Percentiles rank a stretch among this genome's conserved stretches.
These are phyloP conservation scores for Pythium apleroticum DNA, from an alignment of 352 stramenopile species.

Conservation along the genomic window DNA sequence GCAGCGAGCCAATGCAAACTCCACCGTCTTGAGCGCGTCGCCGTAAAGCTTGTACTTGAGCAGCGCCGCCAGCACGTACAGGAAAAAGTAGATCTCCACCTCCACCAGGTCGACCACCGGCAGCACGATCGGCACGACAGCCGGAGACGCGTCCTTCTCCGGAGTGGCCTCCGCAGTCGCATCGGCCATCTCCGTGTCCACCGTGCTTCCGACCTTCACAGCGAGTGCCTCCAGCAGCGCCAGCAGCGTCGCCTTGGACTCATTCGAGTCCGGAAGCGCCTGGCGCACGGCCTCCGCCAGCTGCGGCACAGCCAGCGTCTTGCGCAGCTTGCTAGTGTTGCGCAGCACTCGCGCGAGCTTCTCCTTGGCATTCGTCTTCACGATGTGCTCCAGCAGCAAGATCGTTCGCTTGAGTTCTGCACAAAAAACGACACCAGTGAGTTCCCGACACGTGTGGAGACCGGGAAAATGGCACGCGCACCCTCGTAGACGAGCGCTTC, in stretches of 20 bases:
- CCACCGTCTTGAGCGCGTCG: conserved; percentile 53
- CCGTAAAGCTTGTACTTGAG: conserved; percentile 66
- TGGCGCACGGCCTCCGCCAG: conserved; percentile 60
- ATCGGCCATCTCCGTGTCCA: conserved; percentile 68
- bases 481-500: conserved; percentile 67
- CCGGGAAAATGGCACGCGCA: conserved; percentile 17
- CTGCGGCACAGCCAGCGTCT: conserved; percentile 63
- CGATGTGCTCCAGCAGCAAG: conserved; percentile 63
- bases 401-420: conserved; percentile 79
- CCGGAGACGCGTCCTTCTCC: conserved; percentile 24
- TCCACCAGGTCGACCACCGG: conserved; percentile 76
- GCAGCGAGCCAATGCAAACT: conserved; percentile 57
- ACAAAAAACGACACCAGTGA: neutral
- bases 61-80: conserved; percentile 72
- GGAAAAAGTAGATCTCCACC: conserved; percentile 83
- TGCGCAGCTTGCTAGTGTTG: conserved; percentile 80
- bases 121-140: conserved; percentile 30
- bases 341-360: conserved; percentile 80
- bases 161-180: conserved; percentile 29
- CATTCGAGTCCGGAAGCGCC: conserved; percentile 61
- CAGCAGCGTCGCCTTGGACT: conserved; percentile 54
- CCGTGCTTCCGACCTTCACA: conserved; percentile 32
- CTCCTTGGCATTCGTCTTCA: conserved; percentile 86
- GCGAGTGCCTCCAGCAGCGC: conserved; percentile 51
- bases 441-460: neutral